phyloP scores from a whole-genome alignment of 1,284 basidiomycete species.

The Heterobasidion parviporum region DNA sequence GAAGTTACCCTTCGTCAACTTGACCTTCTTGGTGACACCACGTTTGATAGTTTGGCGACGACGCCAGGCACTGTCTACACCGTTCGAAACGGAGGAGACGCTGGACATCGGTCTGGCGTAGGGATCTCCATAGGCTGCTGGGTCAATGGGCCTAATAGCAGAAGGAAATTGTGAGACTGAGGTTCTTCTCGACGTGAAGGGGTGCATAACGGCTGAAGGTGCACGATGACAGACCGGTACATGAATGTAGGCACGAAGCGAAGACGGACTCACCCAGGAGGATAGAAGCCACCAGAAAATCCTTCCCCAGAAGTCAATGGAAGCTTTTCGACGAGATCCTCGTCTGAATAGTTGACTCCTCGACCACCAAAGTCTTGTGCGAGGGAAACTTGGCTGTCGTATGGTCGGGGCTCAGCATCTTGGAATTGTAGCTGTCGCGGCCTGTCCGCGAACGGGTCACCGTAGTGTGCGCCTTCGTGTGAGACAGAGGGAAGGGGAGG shows the following conservation, averaged over 20 bases:
- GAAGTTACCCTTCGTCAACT: constrained; percentile 88
- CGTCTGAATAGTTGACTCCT: constrained; percentile 41
- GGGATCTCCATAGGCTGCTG: constrained; percentile 58
- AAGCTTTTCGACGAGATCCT: constrained; percentile 64
- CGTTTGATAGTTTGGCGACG: constrained; percentile 88
- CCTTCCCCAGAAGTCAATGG: constrained; percentile 52
- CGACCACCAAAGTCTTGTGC: constrained; percentile 42
- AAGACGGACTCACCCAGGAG: constrained; percentile 49
- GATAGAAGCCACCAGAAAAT: constrained; percentile 58
- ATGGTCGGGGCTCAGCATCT: constrained; percentile 37
- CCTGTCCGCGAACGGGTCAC: constrained; percentile 67
- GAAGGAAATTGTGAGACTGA: background rate
- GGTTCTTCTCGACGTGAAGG: constrained; percentile 1
- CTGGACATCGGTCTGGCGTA: constrained; percentile 56
- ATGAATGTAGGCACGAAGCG: background rate
- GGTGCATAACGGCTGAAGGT: too few species aligned
- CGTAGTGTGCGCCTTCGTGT: constrained; percentile 27
- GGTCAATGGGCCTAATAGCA: constrained; percentile 44
- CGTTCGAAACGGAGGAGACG: constrained; percentile 57
- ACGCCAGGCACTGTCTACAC: constrained; percentile 71
- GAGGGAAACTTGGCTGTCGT: constrained; percentile 47
- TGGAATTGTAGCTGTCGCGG: constrained; percentile 51
- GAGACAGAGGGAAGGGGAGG: constrained; percentile 8
- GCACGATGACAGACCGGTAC: too few species aligned
- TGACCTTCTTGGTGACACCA: constrained; percentile 88